phyloP scores from a whole-genome alignment of 257 asterid genomes.

The Nicotiana benthamiana region DNA sequence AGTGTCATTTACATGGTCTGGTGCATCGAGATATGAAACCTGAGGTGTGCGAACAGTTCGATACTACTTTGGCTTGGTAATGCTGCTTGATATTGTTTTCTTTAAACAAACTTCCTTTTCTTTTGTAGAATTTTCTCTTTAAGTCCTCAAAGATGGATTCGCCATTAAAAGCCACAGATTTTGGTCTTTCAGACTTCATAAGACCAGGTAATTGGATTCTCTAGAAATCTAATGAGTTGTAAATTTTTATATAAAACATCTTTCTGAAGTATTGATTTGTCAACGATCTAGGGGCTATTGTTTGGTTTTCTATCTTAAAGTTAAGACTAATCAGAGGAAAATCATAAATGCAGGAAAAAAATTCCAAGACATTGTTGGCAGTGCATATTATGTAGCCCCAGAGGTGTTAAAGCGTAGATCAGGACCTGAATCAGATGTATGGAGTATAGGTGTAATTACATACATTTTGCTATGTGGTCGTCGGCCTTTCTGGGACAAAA shows the following conservation, averaged over 20 bases:
- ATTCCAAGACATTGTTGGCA: slow-evolving; percentile 94
- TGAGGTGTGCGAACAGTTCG: no score
- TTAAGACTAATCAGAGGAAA: not conserved
- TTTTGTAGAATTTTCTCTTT: no score
- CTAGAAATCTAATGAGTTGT: not conserved
- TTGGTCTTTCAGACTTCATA: no score
- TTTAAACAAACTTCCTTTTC: no score
- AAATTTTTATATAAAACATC: not conserved
- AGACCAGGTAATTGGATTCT: slow-evolving; percentile 45
- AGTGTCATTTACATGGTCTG: no score
- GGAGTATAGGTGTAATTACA: slow-evolving; percentile 99
- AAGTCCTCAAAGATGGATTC: no score
- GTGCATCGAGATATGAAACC: no score
- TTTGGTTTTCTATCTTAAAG: not conserved
- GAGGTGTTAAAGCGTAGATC: slow-evolving; percentile 94
- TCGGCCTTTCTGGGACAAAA: slow-evolving; percentile 98
- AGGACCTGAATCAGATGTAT: slow-evolving; percentile 99
- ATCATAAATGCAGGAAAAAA: slow-evolving; percentile 48
- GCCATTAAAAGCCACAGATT: no score
- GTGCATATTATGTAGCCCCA: slow-evolving; percentile 99
- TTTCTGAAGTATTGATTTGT: not conserved
- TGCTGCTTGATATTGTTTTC: no score
- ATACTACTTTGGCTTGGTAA: no score
- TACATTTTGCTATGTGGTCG: slow-evolving; percentile 95
- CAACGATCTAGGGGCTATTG: not conserved